A percentile compares a stretch with the other conserved stretches of the same genome.
These are phyloP conservation scores for Suhomyces anneliseae DNA, from an alignment of 1,139 yeast species.

Conservation along the genomic window DNA sequence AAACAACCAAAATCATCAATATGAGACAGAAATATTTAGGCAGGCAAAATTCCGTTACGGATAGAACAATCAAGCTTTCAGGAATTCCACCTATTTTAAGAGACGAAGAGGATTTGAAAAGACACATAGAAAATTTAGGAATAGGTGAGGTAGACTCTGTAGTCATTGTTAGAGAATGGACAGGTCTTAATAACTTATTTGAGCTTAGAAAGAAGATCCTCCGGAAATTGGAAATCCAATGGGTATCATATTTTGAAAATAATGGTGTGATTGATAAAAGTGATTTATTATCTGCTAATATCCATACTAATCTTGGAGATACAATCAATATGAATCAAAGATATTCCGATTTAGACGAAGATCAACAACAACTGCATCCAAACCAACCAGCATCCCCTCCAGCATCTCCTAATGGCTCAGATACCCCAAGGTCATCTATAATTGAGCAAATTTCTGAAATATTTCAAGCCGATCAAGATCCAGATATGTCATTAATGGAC, in stretches of 20 bases:
- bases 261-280: conserved; percentile 31
- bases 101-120: conserved; percentile 63
- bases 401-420: neutral
- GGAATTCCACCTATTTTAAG: conserved; percentile 89
- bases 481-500: conserved; percentile 27
- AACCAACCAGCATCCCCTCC: conserved; percentile 4
- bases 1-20: conserved; percentile 68
- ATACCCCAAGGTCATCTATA: conserved; percentile 13
- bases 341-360: conserved; percentile 10
- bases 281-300: conserved; percentile 29
- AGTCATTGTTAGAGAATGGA: conserved; percentile 86
- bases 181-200: conserved; percentile 62
- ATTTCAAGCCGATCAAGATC: conserved; percentile 3
- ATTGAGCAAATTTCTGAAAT: conserved; percentile 23
- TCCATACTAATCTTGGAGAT: conserved; percentile 34
- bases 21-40: conserved; percentile 85
- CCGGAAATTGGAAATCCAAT: conserved; percentile 62
- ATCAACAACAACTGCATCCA: conserved; percentile 13
- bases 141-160: conserved; percentile 79
- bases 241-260: conserved; percentile 69
- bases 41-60: conserved; percentile 85
- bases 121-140: conserved; percentile 73
- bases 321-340: conserved; percentile 20
- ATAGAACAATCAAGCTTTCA: conserved; percentile 82
- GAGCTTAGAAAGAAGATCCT: conserved; percentile 56